Percentiles rank a stretch among this genome's conserved stretches.
Conservation (phyloP, 148 eudicot species). For the Salicornia ramosissima region DNA sequence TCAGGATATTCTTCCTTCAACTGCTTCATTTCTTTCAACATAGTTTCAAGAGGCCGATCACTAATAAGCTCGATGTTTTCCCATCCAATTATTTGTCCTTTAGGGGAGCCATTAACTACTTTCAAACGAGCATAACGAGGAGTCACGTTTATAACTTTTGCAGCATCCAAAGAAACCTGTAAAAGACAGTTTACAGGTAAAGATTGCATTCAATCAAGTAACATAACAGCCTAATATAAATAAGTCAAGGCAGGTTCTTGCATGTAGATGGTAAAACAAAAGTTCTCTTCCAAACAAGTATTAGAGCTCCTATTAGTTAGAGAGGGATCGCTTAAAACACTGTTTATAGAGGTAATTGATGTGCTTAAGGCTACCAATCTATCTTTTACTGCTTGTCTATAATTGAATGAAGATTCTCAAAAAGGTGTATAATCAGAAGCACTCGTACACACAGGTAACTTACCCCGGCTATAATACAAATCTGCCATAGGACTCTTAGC, state of each 20-base stretch:
- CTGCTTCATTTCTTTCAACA: constrained; percentile 86
- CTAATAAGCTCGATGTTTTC: constrained; percentile 92
- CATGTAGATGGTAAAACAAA: too few relatives aligned
- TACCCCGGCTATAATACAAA: neutral
- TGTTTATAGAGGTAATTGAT: neutral
- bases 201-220: neutral
- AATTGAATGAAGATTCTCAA: neutral
- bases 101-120: constrained; percentile 77
- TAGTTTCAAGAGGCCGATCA: constrained; percentile 94
- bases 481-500: neutral
- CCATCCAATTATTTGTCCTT: constrained; percentile 95
- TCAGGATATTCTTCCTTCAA: constrained; percentile 96
- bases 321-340: neutral
- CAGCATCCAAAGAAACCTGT: constrained; percentile 92
- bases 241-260: too few relatives aligned
- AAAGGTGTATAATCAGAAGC: neutral
- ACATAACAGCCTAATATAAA: too few relatives aligned
- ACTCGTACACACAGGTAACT: neutral
- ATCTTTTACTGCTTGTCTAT: neutral
- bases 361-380: neutral
- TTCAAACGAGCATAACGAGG: constrained; percentile 87
- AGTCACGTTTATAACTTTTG: constrained; percentile 88
- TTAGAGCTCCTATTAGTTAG: too few relatives aligned
- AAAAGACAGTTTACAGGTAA: constrained; percentile 1
- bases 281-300: neutral